Conservation (phyloP, 768 basidiomycete species). For the Heimioporus sp. region DNA sequence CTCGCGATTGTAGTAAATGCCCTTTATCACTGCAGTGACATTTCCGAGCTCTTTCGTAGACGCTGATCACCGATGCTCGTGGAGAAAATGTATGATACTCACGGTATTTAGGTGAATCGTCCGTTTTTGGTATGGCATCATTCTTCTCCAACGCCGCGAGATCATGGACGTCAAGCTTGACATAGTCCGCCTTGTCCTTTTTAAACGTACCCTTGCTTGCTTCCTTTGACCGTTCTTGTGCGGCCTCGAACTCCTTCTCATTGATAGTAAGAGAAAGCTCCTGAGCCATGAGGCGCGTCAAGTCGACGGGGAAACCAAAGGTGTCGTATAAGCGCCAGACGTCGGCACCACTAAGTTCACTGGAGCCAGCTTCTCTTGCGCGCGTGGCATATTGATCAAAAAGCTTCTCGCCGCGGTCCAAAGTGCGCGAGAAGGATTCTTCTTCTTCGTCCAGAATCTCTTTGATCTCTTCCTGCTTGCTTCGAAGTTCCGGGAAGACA, state of each 20-base stretch:
- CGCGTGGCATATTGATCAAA: constrained; percentile 84
- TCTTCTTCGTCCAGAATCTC: constrained; percentile 98
- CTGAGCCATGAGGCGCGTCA: constrained; percentile 96
- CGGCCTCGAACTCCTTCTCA: constrained; percentile 84
- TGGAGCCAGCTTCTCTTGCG: constrained; percentile 59
- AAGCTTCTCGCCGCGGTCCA: constrained; percentile 94
- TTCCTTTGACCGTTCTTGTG: constrained; percentile 84
- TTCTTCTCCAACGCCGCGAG: constrained; percentile 84
- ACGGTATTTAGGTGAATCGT: constrained; percentile 93
- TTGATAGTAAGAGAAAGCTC: constrained; percentile 85
- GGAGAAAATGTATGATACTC: constrained; percentile 26
- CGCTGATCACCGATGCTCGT: neutral
- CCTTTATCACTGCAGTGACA: constrained; percentile 70
- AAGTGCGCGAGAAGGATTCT: constrained; percentile 93
- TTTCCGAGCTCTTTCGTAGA: constrained; percentile 65
- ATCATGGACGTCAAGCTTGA: constrained; percentile 96
- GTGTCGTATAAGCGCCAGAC: constrained; percentile 98
- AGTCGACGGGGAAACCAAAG: constrained; percentile 95
- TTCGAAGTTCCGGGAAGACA: constrained; percentile 91
- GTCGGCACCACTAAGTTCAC: constrained; percentile 81
- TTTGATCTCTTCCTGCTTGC: constrained; percentile 77
- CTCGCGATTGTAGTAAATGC: constrained; percentile 78
- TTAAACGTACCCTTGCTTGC: constrained; percentile 85
- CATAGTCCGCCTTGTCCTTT: constrained; percentile 60
- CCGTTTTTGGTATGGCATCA: constrained; percentile 77